These are phyloP conservation scores for Xylaria bambusicola DNA, from an alignment of 495 filamentous ascomycete genomes.

Conservation along the genomic window DNA sequence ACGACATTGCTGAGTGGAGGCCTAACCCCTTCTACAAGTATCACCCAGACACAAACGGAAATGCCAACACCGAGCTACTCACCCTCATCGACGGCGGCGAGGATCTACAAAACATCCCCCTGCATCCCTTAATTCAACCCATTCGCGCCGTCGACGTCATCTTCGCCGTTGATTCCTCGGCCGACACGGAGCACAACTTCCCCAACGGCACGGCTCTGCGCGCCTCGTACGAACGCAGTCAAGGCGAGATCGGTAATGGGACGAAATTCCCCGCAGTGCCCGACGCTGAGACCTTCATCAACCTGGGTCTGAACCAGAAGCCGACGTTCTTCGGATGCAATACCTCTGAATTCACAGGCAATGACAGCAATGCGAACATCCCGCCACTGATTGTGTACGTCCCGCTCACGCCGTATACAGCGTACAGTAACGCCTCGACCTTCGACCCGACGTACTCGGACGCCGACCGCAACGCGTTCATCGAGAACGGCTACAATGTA, in stretches of 20 bases:
- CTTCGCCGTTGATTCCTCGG: conserved; percentile 85
- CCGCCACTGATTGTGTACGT: conserved; percentile 84
- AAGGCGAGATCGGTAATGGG: conserved; percentile 68
- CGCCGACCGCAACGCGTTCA: conserved; percentile 69
- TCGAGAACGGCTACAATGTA: conserved; percentile 79
- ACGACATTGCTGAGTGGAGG: conserved; percentile 80
- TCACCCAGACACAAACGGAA: conserved; percentile 63
- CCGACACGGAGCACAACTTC: conserved; percentile 75
- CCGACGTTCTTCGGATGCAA: conserved; percentile 96
- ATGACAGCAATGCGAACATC: conserved; percentile 34
- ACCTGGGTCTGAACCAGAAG: conserved; percentile 77
- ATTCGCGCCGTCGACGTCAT: conserved; percentile 80
- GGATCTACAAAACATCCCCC: conserved; percentile 88
- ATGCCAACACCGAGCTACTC: conserved; percentile 56
- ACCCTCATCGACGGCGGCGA: conserved; percentile 62
- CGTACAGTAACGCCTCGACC: conserved; percentile 72
- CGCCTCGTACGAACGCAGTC: conserved; percentile 77
- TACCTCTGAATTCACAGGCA: conserved; percentile 61
- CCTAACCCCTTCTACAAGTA: conserved; percentile 86
- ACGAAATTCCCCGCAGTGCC: conserved; percentile 84
- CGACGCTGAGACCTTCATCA: conserved; percentile 82
- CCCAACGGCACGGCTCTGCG: conserved; percentile 85
- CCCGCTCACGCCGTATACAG: conserved; percentile 82
- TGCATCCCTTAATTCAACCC: conserved; percentile 84
- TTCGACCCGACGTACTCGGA: conserved; percentile 63